These are phyloP conservation scores for Aspergillus sp. DNA, from an alignment of 2,329 filamentous ascomycete genomes.

Conservation along the genomic window DNA sequence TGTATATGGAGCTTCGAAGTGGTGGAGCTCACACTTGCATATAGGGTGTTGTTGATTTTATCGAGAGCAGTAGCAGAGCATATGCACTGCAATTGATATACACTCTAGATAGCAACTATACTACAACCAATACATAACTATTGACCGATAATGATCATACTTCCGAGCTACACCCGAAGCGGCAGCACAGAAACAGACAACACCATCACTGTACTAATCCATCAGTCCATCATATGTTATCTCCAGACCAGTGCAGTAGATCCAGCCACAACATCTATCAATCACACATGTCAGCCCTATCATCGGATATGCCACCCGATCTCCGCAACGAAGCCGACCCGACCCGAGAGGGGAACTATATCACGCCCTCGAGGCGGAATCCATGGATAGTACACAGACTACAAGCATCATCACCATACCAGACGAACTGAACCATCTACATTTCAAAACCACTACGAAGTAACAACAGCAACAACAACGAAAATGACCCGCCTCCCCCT, in stretches of 20 bases:
- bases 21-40: neutral
- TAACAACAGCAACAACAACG: too few species aligned
- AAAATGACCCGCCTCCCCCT: slow-evolving; percentile 13
- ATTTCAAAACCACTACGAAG: neutral
- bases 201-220: too few species aligned
- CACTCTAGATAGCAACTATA: too few species aligned
- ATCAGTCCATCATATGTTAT: neutral
- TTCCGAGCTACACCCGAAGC: too few species aligned
- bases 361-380: neutral
- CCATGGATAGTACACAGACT: neutral
- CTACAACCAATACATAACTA: too few species aligned
- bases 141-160: too few species aligned
- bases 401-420: neutral
- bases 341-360: neutral
- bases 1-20: neutral
- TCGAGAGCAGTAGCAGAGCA: too few species aligned
- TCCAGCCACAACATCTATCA: neutral
- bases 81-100: too few species aligned
- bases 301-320: neutral
- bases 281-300: neutral
- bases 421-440: neutral
- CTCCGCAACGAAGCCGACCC: neutral
- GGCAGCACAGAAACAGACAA: too few species aligned
- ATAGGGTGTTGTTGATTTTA: neutral
- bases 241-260: neutral